Base-by-base conservation (phyloP, 140 eudicot species). In the Stevia rebaudiana region DNA sequence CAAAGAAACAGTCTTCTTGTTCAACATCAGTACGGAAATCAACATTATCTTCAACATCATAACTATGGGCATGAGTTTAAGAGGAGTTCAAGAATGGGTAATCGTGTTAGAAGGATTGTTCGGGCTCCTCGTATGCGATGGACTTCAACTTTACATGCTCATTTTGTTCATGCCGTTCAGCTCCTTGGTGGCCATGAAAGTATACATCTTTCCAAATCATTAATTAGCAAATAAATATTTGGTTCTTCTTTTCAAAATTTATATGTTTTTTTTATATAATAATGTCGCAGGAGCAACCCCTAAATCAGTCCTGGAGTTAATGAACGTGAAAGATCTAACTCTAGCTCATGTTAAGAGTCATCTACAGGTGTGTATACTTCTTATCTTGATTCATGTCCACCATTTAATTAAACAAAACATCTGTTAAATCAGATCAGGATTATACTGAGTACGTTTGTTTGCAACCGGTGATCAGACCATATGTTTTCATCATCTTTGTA, bases 261-360 rank as follows among this genome's bases (percentile, higher is more conserved):
- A 11, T 10, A 11, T 53, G 16, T 18, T 18, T 62, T 42, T 36
- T 6, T 36, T 36, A 28, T 54, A 18, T 18, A 15, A 65, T 10
- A 48, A 49, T 58, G 39, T 47, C 33, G 30, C 87, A 91, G 98
- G 98, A 77, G 98, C 98, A 63, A 91, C 98, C 13, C 98, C 98
- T 66, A 91, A 91, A 77, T 91, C 98, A 8, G 98, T 91, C 42
- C 69, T 91, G 33, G 98, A 91, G 87, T 64, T 91, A 72, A 91
- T 91, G 98, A 88, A 88, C 74, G 95, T 91, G 80, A 91, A 87
- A 70, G 98, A 91, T 85, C 89, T 91, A 67, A 91, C 98, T 69
- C 92, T 91, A 76, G 98, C 98, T 74, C 98, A 91, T 65, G 98
- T 91, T 68, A 91, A 91, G 82, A 87, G 96, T 73, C 98, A 91